A percentile compares a stretch with the other conserved stretches of the same genome.
Conservation (phyloP, 108 stramenopile species). For the Thalassiosira profunda region DNA sequence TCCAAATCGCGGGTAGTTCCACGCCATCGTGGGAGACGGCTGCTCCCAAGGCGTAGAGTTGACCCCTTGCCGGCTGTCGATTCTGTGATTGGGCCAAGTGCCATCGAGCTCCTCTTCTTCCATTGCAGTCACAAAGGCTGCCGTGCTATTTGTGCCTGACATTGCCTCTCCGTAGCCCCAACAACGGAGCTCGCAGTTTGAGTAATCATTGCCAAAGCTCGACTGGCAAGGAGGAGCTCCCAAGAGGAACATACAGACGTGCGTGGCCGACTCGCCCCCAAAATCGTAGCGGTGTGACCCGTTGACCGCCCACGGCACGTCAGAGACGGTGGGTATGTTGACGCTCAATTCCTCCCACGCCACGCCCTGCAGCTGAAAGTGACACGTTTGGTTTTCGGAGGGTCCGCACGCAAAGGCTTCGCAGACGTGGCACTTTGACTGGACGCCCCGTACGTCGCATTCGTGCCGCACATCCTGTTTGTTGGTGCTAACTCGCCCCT, state of each 20-base stretch:
- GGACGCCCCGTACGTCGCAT: slow-evolving; percentile 68
- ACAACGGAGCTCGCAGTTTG: slow-evolving; percentile 68
- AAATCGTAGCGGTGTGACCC: slow-evolving; percentile 85
- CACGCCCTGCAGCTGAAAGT: slow-evolving; percentile 84
- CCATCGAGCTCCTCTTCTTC: slow-evolving; percentile 19
- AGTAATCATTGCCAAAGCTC: slow-evolving; percentile 57
- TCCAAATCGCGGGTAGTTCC: slow-evolving; percentile 61
- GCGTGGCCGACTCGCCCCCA: slow-evolving; percentile 55
- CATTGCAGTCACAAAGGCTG: slow-evolving; percentile 12
- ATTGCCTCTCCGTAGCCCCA: slow-evolving; percentile 61
- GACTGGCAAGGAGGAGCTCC: slow-evolving; percentile 45
- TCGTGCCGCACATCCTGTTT: slow-evolving; percentile 76
- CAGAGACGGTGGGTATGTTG: slow-evolving; percentile 73
- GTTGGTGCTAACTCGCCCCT: slow-evolving; percentile 71
- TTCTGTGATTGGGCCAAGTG: slow-evolving; percentile 30
- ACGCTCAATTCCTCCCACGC: slow-evolving; percentile 44
- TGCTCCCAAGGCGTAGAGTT: slow-evolving; percentile 49
- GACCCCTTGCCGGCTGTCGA: slow-evolving; percentile 23
- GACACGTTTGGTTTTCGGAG: slow-evolving; percentile 39
- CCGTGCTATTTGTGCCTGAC: slow-evolving; percentile 22
- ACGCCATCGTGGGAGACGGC: slow-evolving; percentile 38
- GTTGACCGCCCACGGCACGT: slow-evolving; percentile 90
- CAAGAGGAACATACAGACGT: slow-evolving; percentile 76
- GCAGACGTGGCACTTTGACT: slow-evolving; percentile 83
- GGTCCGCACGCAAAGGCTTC: slow-evolving; percentile 74